Percentiles rank a stretch among this genome's conserved stretches.
Evolutionary conservation across 768 basidiomycete species (phyloP).

Genomic region (Lepiota venenata): DNA sequence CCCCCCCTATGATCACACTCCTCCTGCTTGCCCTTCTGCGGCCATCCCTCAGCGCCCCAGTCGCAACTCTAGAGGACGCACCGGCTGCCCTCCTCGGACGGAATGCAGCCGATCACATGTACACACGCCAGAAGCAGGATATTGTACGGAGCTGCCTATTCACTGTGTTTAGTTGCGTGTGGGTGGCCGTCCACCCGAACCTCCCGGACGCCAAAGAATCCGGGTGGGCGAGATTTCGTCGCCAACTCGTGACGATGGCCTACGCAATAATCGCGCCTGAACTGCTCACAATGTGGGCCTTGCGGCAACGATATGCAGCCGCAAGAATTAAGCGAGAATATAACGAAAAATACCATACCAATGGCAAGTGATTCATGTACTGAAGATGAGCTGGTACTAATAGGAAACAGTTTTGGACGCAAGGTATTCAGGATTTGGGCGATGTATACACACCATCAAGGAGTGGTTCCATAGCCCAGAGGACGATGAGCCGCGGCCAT

Average conservation of each 20-base stretch:
- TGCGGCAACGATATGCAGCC: conserved; percentile 8
- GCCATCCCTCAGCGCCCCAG: background rate
- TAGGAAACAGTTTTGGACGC: too few relatives aligned
- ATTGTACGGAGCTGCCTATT: conserved; percentile 18
- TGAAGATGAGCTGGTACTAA: too few relatives aligned
- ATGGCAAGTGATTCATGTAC: background rate
- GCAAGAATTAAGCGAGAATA: background rate
- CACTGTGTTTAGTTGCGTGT: conserved; percentile 19
- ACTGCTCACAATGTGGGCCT: conserved; percentile 4
- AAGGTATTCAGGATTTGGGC: too few relatives aligned
- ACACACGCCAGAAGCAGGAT: conserved; percentile 6
- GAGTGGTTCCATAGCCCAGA: background rate
- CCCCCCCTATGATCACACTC: background rate
- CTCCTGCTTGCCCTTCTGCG: background rate
- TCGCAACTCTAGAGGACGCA: background rate
- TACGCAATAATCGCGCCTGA: conserved; percentile 12
- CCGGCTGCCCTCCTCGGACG: too few relatives aligned
- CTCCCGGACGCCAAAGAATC: conserved; percentile 10
- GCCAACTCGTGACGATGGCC: conserved; percentile 5
- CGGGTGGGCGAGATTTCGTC: background rate
- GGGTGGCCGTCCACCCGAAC: conserved; percentile 21
- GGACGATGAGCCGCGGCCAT: background rate
- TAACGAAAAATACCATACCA: background rate
- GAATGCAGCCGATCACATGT: background rate
- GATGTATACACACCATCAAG: background rate